Conservation (phyloP, 2,329 filamentous ascomycete genomes). For the Fonsecaea nubica region DNA sequence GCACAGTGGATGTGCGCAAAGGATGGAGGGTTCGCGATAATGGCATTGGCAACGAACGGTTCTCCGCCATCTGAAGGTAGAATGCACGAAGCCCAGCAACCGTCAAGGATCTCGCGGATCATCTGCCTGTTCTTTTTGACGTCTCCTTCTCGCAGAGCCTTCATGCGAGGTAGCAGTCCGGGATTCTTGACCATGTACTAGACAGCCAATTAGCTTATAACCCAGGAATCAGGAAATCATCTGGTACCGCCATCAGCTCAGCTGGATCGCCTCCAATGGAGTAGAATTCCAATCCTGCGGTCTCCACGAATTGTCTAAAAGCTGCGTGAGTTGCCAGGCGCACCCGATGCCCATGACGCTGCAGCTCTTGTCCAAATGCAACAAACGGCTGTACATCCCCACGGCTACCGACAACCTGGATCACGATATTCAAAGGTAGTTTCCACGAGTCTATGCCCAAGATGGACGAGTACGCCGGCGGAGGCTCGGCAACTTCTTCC, state of each 20-base stretch:
- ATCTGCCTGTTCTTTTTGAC: conserved; percentile 44
- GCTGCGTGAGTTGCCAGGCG: conserved; percentile 63
- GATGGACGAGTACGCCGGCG: conserved; percentile 35
- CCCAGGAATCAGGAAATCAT: not conserved
- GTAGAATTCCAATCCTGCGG: conserved; percentile 63
- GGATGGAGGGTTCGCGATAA: conserved; percentile 62
- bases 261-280: conserved; percentile 64
- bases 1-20: conserved; percentile 62
- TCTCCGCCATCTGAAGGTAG: conserved; percentile 42
- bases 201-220: not conserved
- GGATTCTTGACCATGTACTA: conserved; percentile 59
- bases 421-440: conserved; percentile 58
- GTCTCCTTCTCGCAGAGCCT: conserved; percentile 47
- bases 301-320: conserved; percentile 61
- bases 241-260: conserved; percentile 53
- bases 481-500: conserved; percentile 28
- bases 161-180: conserved; percentile 49
- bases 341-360: conserved; percentile 61
- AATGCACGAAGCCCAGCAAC: conserved; percentile 51
- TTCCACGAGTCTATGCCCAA: conserved; percentile 18
- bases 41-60: conserved; percentile 61
- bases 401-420: conserved; percentile 61
- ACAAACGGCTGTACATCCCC: conserved; percentile 67
- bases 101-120: conserved; percentile 49
- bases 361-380: conserved; percentile 60